phyloP scores from a whole-genome alignment of 2,329 filamentous ascomycete genomes.

The Colletotrichum caudatum region DNA sequence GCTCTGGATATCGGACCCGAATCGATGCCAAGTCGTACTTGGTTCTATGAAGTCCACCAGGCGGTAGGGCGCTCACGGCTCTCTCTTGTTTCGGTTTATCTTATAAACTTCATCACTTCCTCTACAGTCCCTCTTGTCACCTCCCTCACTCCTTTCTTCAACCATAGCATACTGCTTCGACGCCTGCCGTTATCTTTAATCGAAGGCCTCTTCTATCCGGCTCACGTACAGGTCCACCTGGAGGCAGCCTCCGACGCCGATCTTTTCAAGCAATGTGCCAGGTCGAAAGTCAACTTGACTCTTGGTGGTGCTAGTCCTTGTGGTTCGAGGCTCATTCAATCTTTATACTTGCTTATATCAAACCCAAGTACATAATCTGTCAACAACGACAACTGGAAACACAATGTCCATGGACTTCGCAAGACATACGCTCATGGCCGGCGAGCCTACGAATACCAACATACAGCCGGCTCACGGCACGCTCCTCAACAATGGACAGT shows the following conservation, averaged over 20 bases:
- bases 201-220: background rate
- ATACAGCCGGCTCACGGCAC: slow-evolving; percentile 40
- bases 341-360: background rate
- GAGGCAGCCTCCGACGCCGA: background rate
- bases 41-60: slow-evolving; percentile 14
- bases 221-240: background rate
- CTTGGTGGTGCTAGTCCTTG: slow-evolving; percentile 23
- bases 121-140: background rate
- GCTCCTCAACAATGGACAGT: slow-evolving; percentile 34
- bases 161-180: slow-evolving; percentile 9
- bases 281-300: background rate
- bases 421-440: slow-evolving; percentile 1
- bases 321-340: slow-evolving; percentile 1
- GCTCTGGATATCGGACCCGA: slow-evolving; percentile 38
- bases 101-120: slow-evolving; percentile 39
- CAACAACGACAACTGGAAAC: background rate
- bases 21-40: slow-evolving; percentile 33
- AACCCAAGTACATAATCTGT: too few species aligned
- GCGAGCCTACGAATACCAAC: slow-evolving; percentile 17
- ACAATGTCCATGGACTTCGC: slow-evolving; percentile 16
- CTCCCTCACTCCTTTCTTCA: slow-evolving; percentile 7
- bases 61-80: slow-evolving; percentile 13
- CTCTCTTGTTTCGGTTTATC: slow-evolving; percentile 28
- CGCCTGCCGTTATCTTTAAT: background rate
- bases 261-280: slow-evolving; percentile 27